Evolutionary conservation across 129 eudicot species (phyloP), one percentile per base, ranked within the genome.

Genomic region (Flaveria robusta): DNA sequence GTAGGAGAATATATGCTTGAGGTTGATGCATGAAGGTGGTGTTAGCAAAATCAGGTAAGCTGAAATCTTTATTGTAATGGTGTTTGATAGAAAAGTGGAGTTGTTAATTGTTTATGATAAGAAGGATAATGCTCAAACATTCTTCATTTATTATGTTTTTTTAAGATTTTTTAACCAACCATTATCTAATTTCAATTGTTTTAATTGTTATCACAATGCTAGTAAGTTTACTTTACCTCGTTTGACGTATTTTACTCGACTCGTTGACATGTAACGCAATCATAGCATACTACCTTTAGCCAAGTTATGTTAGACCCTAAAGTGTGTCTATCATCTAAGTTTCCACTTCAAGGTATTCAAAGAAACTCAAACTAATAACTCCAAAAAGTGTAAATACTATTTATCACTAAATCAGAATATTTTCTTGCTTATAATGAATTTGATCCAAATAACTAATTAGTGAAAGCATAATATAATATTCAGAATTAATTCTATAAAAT

Each of bases 31-130:
- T 72, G 83, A 19, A 54, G 51, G n/a, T 73, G 67, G 55, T 9
- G 65, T 58, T 78, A 27, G 78, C 62, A 51, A 78, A 50, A 79
- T 87, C 84, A 72, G 88, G 83, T 82, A 74, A 82, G 75, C 80
- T 79, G 75, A 71, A 75, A 74, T 71, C 77, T 77, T 54, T 79
- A 59, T 31, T 68, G 46, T 20, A 46, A 47, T 71, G 31, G 55
- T 60, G 22, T 24, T 60, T 71, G 52, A 60, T 68, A 51, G 29
- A 68, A 60, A 13, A 22, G 20, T 68, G 71, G 18, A 68, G 68
- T 68, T 54, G 52, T 78, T 78, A 65, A 59, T 16, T 51, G 70
- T 18, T 54, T 52, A 45, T 77, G 59, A 73, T 23, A 34, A 24
- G 10, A 51, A 7, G 59, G 66, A 41, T 37, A 42, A 51, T 77